phyloP scores from a whole-genome alignment of 306 rosid species.

The Cicer pinnatifidum region DNA sequence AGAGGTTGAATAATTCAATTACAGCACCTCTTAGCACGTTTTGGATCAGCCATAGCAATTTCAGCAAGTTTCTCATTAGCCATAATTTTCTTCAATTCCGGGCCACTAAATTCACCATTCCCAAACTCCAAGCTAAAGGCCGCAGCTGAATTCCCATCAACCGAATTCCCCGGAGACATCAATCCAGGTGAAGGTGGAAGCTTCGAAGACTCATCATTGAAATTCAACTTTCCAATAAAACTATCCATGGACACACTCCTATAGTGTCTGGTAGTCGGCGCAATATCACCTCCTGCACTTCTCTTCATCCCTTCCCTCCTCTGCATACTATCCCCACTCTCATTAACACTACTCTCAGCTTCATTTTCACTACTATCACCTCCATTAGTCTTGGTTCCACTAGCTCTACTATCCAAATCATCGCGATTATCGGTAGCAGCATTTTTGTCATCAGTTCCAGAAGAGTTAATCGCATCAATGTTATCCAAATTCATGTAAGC shows the following conservation, averaged over 20 bases:
- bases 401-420: conserved; percentile 96
- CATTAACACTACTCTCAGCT: conserved; percentile 84
- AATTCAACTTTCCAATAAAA: conserved; percentile 80
- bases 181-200: conserved; percentile 75
- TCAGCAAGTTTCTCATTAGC: conserved; percentile 92
- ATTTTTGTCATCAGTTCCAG: conserved; percentile 76
- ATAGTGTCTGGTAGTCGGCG: conserved; percentile 69
- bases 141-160: conserved; percentile 61
- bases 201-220: conserved; percentile 71
- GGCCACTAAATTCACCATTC: conserved; percentile 91
- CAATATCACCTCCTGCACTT: conserved; percentile 75
- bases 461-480: conserved; percentile 74
- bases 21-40: conserved; percentile 86
- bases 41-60: conserved; percentile 88
- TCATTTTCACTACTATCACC: conserved; percentile 93
- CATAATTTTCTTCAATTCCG: conserved; percentile 95
- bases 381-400: conserved; percentile 83
- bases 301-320: conserved; percentile 79
- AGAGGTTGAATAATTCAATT: conserved; percentile 6
- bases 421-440: conserved; percentile 72
- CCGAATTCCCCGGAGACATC: conserved; percentile 55
- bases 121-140: conserved; percentile 94
- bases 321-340: conserved; percentile 60
- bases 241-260: conserved; percentile 96
- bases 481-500: conserved; percentile 90